Percentiles rank a stretch among this genome's conserved stretches.
These are phyloP conservation scores for Gracilariopsis chorda DNA, from an alignment of 23 red algal genomes.

Conservation along the genomic window DNA sequence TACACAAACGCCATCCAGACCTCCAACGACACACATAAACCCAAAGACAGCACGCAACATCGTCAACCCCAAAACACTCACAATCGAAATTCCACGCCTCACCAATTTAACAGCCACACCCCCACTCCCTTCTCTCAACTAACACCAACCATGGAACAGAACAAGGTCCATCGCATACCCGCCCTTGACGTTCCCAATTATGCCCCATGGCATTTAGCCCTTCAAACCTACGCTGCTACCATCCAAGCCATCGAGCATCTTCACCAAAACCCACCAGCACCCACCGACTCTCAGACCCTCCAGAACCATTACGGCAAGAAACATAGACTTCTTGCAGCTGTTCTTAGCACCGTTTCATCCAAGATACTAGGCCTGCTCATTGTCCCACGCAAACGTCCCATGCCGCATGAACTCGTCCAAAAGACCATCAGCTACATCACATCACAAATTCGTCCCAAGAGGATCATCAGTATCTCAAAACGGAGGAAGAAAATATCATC, in stretches of 20 bases:
- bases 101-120: too few species aligned
- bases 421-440: too few species aligned
- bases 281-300: neutral
- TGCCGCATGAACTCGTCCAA: neutral
- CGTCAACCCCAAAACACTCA: too few species aligned
- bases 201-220: neutral
- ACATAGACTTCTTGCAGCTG: neutral
- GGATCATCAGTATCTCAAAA: neutral
- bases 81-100: too few species aligned
- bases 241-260: neutral
- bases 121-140: neutral
- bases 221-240: neutral
- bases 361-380: neutral
- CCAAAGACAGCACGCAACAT: too few species aligned
- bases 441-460: neutral
- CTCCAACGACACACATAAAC: too few species aligned
- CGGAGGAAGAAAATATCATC: neutral
- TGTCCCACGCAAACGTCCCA: neutral
- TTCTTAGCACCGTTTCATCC: neutral
- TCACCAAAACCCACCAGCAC: neutral
- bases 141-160: too few species aligned
- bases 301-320: neutral
- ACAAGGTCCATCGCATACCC: too few species aligned
- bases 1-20: too few species aligned
- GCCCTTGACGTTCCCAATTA: neutral